Conservation (phyloP, 106 monocot genomes). For the Phalaenopsis equestris region DNA sequence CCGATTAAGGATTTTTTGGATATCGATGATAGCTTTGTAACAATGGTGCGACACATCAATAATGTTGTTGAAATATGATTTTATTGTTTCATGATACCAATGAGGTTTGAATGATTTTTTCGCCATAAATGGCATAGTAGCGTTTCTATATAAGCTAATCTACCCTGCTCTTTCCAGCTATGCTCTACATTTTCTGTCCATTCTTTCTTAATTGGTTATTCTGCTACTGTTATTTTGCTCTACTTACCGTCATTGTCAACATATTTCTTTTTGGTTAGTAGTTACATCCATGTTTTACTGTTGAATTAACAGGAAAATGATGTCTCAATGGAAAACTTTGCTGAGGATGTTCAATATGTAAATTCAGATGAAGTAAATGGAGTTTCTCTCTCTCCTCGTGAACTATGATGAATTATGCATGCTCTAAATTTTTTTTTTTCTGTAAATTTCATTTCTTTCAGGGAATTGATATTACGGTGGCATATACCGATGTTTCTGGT, state of each 20-base stretch:
- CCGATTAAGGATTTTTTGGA: not conserved
- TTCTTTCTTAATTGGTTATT: not conserved
- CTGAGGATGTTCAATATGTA: not conserved
- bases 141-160: not conserved
- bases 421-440: not conserved
- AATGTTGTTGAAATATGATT: not conserved
- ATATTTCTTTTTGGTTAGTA: not conserved
- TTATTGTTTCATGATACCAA: not conserved
- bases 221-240: not conserved
- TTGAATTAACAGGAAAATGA: not conserved
- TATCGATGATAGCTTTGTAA: not conserved
- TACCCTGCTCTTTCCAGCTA: not conserved
- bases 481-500: constrained; percentile 25
- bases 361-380: constrained; percentile 4
- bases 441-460: not conserved
- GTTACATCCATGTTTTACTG: not conserved
- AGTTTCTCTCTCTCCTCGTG: not conserved
- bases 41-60: not conserved
- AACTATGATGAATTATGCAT: not conserved
- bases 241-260: not conserved
- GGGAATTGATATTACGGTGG: constrained; percentile 21
- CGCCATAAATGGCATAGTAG: not conserved
- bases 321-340: not conserved
- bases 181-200: not conserved
- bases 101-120: not conserved